Conservation (phyloP, 768 basidiomycete species). For the Coprinopsis cinerea region DNA sequence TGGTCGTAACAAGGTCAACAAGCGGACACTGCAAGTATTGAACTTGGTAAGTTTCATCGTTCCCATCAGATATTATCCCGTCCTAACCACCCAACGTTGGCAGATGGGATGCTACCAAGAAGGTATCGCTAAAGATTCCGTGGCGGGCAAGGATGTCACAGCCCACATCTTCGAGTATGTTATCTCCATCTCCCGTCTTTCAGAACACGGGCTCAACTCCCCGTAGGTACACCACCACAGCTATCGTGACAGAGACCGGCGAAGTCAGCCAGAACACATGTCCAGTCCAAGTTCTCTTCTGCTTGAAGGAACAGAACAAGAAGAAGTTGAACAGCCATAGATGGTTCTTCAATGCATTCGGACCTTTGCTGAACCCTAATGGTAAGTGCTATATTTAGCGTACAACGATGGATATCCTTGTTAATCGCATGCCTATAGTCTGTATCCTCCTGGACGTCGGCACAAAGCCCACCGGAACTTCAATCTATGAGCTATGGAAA, state of each 20-base stretch:
- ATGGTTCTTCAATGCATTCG: conserved; percentile 98
- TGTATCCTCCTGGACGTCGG: conserved; percentile 93
- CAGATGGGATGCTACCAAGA: conserved; percentile 88
- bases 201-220: conserved; percentile 6
- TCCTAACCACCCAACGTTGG: background rate
- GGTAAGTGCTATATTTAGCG: conserved; percentile 33
- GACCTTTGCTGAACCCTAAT: conserved; percentile 80
- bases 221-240: conserved; percentile 67
- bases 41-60: conserved; percentile 48
- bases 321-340: conserved; percentile 95
- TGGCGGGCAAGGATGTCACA: conserved; percentile 85
- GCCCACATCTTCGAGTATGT: conserved; percentile 89
- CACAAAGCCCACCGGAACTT: conserved; percentile 90
- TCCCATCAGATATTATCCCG: background rate
- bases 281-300: conserved; percentile 85
- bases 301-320: conserved; percentile 93
- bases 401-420: too few species aligned
- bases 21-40: conserved; percentile 85
- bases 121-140: conserved; percentile 84
- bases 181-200: conserved; percentile 2
- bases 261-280: conserved; percentile 74
- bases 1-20: conserved; percentile 82
- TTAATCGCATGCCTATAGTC: conserved; percentile 37
- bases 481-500: conserved; percentile 97
- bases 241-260: conserved; percentile 71